These are phyloP conservation scores for Fonsecaea nubica DNA, from an alignment of 2,329 filamentous ascomycete species.

Conservation along the genomic window DNA sequence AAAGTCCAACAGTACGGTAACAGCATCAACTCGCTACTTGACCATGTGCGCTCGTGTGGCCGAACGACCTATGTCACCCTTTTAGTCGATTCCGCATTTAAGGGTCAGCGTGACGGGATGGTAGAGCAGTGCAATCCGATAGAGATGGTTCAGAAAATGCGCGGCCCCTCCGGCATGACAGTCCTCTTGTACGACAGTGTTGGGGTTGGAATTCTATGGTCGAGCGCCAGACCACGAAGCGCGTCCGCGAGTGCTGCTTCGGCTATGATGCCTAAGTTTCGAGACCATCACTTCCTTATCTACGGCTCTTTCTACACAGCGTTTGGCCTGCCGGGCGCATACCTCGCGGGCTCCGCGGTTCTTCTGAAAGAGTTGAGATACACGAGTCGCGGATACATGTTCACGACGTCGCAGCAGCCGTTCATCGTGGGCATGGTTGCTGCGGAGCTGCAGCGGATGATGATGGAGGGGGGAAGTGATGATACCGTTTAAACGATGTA, in stretches of 20 bases:
- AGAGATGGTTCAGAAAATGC: neutral
- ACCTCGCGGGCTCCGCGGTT: conserved; percentile 15
- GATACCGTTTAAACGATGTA: too few species aligned
- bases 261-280: neutral
- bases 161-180: conserved; percentile 19
- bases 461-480: neutral
- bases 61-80: conserved; percentile 4
- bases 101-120: neutral
- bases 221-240: neutral
- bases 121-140: neutral
- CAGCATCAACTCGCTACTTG: neutral
- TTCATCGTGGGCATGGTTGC: conserved; percentile 27
- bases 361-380: conserved; percentile 24
- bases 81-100: neutral
- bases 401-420: conserved; percentile 19
- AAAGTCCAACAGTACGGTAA: conserved; percentile 5
- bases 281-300: conserved; percentile 14
- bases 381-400: conserved; percentile 28
- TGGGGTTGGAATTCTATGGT: conserved; percentile 8
- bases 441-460: conserved; percentile 16
- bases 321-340: conserved; percentile 23
- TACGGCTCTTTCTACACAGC: conserved; percentile 22
- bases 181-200: conserved; percentile 4
- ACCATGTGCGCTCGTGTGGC: neutral
- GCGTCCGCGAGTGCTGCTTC: neutral